A percentile compares a stretch with the other conserved stretches of the same genome.
phyloP scores from a whole-genome alignment of 495 filamentous ascomycete species.

The Stereocaulon alpinum region DNA sequence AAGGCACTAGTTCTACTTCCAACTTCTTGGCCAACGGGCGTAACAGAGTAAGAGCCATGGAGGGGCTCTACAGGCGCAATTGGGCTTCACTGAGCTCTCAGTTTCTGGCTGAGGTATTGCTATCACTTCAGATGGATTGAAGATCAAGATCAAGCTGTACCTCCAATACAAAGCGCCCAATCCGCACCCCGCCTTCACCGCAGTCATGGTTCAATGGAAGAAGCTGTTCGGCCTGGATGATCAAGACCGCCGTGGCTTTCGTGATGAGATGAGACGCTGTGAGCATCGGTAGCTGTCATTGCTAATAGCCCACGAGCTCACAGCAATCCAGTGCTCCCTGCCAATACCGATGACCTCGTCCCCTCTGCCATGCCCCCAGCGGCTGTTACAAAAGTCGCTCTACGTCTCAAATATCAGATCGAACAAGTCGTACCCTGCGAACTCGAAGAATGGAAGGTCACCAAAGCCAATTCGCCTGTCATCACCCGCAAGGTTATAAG shows the following conservation, averaged over 20 bases:
- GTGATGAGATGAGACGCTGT: slow-evolving; percentile 30
- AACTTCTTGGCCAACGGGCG: background rate
- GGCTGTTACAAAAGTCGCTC: slow-evolving; percentile 75
- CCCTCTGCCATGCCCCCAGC: slow-evolving; percentile 53
- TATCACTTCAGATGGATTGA: background rate
- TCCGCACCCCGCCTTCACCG: background rate
- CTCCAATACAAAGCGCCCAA: background rate
- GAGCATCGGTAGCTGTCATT: slow-evolving; percentile 10
- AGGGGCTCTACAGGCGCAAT: background rate
- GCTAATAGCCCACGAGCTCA: slow-evolving; percentile 24
- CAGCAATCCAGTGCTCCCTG: slow-evolving; percentile 50
- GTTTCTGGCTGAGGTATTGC: background rate
- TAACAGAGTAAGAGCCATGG: background rate
- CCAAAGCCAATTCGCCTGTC: slow-evolving; percentile 67
- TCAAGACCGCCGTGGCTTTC: slow-evolving; percentile 26
- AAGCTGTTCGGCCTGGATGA: slow-evolving; percentile 28
- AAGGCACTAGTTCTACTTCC: slow-evolving; percentile 12
- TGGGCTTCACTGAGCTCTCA: background rate
- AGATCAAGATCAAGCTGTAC: too few species aligned
- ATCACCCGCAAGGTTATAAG: slow-evolving; percentile 69
- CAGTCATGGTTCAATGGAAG: slow-evolving; percentile 32
- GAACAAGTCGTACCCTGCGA: slow-evolving; percentile 84
- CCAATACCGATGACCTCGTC: slow-evolving; percentile 40
- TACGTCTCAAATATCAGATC: slow-evolving; percentile 83
- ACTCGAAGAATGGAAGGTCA: slow-evolving; percentile 60